phyloP scores from a whole-genome alignment of 2,329 filamentous ascomycete genomes.

The Trichoderma sp. region DNA sequence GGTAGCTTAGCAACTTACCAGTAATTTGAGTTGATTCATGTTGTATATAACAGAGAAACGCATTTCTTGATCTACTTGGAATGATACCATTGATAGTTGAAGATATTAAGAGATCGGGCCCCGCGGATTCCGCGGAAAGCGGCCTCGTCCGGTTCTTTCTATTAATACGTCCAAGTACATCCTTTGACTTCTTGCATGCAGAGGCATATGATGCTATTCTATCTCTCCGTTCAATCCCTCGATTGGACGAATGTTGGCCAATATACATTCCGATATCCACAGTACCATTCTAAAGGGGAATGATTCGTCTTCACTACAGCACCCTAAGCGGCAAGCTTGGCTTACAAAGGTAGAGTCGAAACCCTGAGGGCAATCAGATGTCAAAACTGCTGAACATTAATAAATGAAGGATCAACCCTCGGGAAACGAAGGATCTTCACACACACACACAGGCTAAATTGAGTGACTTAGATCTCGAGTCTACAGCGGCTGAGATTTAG shows the following conservation, averaged over 20 bases:
- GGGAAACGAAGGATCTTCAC: neutral
- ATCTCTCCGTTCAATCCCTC: neutral
- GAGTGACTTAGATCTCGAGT: neutral
- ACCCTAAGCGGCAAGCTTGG: neutral
- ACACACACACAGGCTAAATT: neutral
- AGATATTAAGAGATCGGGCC: neutral
- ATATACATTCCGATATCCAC: neutral
- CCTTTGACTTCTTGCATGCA: neutral
- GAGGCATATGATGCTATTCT: neutral
- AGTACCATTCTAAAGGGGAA: neutral
- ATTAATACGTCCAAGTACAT: neutral
- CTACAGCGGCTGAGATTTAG: neutral
- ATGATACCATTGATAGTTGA: neutral
- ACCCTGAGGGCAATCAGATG: neutral
- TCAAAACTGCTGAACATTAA: neutral
- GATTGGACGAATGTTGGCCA: neutral
- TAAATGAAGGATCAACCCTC: neutral
- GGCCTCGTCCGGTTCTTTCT: neutral
- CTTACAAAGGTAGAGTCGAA: neutral
- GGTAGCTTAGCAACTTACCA: neutral
- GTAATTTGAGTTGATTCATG: neutral
- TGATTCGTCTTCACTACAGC: neutral
- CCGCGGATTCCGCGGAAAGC: conserved; percentile 1
- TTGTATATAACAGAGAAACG: neutral
- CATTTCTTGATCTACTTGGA: neutral